These are phyloP conservation scores for Tulasnella calospora DNA, from an alignment of 768 basidiomycete species.

Conservation along the genomic window DNA sequence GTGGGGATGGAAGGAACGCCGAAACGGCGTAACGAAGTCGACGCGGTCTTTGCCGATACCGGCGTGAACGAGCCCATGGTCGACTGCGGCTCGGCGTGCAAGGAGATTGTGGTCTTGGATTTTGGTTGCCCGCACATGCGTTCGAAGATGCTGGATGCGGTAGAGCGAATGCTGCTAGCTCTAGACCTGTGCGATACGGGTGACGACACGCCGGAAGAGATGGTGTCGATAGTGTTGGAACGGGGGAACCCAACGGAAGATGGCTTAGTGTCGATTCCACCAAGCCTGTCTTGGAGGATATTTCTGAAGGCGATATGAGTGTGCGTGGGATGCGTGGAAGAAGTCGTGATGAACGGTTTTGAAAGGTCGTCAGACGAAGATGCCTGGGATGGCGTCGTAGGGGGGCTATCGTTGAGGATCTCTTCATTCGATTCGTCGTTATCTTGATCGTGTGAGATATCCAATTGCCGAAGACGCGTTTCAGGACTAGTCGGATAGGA, in stretches of 20 bases:
- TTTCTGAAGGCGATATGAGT: background rate
- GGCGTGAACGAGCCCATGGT: constrained; percentile 24
- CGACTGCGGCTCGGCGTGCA: constrained; percentile 6
- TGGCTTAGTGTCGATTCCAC: background rate
- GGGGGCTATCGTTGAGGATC: constrained; percentile 19
- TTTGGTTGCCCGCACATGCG: constrained; percentile 12
- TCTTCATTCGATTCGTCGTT: constrained; percentile 5
- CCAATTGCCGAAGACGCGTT: background rate
- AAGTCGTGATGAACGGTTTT: constrained; percentile 1
- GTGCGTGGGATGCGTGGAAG: background rate
- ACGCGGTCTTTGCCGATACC: constrained; percentile 24
- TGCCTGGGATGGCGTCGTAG: constrained; percentile 21
- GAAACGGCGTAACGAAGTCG: constrained; percentile 16
- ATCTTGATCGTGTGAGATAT: constrained; percentile 8
- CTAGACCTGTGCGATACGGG: constrained; percentile 11
- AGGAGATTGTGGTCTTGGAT: background rate
- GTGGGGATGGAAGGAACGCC: background rate
- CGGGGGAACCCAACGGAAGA: background rate
- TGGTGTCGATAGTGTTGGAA: background rate
- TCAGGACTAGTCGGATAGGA: constrained; percentile 22
- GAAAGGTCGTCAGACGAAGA: constrained; percentile 25
- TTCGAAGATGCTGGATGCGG: constrained; percentile 15
- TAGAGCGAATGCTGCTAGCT: constrained; percentile 13
- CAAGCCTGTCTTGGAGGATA: constrained; percentile 19
- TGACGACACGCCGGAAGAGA: constrained; percentile 8